Evolutionary conservation across 192 early-diverging fungal species (phyloP).

Genomic region (Diversispora epigaea): DNA sequence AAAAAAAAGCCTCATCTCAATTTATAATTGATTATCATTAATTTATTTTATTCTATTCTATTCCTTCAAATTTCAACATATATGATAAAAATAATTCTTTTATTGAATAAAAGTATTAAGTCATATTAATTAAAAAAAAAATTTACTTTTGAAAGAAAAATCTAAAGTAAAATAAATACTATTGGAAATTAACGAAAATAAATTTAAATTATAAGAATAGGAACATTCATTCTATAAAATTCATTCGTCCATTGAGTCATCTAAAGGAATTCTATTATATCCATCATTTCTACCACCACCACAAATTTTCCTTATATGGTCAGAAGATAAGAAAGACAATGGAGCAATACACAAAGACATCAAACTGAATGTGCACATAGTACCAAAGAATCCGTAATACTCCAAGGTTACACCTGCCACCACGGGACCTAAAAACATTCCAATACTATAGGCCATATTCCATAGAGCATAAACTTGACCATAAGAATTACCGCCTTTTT

Average conservation of each 20-base stretch:
- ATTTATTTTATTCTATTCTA: too few relatives aligned
- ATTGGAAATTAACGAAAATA: too few relatives aligned
- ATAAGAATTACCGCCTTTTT: conserved; percentile 60
- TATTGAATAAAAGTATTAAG: too few relatives aligned
- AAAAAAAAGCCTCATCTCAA: too few relatives aligned
- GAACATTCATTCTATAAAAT: background rate
- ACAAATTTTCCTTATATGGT: background rate
- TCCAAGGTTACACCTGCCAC: conserved; percentile 58
- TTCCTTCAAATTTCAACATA: too few relatives aligned
- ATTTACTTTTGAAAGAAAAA: too few relatives aligned
- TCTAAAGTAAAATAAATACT: too few relatives aligned
- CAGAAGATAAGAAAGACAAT: conserved; percentile 22
- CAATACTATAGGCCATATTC: conserved; percentile 74
- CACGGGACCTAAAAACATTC: conserved; percentile 75
- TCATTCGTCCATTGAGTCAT: background rate
- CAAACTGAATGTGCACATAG: conserved; percentile 46
- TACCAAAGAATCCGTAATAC: conserved; percentile 52
- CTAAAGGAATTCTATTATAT: background rate
- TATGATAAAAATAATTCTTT: too few relatives aligned
- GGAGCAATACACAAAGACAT: conserved; percentile 33
- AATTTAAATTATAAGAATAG: too few relatives aligned
- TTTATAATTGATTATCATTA: too few relatives aligned
- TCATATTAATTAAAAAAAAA: too few relatives aligned
- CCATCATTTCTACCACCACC: background rate
- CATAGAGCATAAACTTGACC: conserved; percentile 69